Conservation (phyloP, 192 early-diverging fungal species). For the Mortierella alpina region DNA sequence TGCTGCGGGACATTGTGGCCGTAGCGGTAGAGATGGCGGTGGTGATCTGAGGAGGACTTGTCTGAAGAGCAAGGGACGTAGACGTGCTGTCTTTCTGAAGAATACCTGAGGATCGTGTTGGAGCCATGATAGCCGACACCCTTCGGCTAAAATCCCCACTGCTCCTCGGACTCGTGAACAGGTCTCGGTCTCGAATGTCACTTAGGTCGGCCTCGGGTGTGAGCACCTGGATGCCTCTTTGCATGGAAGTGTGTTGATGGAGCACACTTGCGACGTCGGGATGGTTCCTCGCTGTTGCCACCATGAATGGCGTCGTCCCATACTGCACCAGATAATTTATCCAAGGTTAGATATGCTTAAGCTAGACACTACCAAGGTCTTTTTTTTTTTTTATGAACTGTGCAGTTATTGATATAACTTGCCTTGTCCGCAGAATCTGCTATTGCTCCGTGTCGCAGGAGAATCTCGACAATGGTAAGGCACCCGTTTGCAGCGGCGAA, state of each 20-base stretch:
- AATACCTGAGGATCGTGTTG: constrained; percentile 4
- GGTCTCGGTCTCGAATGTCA: constrained; percentile 10
- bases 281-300: constrained; percentile 64
- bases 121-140: constrained; percentile 28
- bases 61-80: background rate
- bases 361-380: background rate
- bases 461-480: constrained; percentile 64
- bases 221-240: constrained; percentile 26
- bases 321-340: constrained; percentile 30
- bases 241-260: constrained; percentile 33
- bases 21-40: background rate
- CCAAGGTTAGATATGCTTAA: background rate
- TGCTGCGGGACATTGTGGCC: background rate
- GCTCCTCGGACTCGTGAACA: constrained; percentile 31
- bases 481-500: constrained; percentile 85
- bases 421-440: constrained; percentile 69
- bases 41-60: background rate
- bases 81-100: background rate
- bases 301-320: constrained; percentile 59
- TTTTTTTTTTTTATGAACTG: too few relatives aligned
- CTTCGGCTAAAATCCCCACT: constrained; percentile 38
- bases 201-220: constrained; percentile 9
- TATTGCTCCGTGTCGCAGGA: constrained; percentile 71
- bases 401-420: background rate
- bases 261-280: constrained; percentile 57